Base-by-base conservation (phyloP, 1,139 yeast genomes). In the Hansenula sp. region DNA sequence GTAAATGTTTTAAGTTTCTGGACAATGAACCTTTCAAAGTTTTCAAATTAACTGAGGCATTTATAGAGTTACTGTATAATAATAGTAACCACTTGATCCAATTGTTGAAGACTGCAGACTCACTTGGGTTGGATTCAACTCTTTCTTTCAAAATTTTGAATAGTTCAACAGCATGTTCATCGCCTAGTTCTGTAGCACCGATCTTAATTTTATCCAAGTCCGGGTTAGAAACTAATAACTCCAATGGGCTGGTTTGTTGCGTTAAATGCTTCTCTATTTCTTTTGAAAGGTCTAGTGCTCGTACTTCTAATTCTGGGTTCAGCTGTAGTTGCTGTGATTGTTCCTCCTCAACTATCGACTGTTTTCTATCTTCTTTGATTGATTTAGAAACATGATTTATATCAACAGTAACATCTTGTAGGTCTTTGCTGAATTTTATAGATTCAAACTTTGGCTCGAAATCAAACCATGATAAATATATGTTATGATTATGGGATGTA, bases 1-100 rank as follows among this genome's bases (percentile, higher is more conserved):
- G 93, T 45, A 91, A 67, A n/a, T 85, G 77, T 38, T 77, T 74
- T 1, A 89, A 79, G 48, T 84, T 78, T 47, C 77, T 74, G 33
- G 78, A 68, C 52, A 88, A 70, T 3, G 86, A 76, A 12, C 83
- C 68, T 56, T 83, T 89, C 51, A 88, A 69, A 36, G 79, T 71
- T 17, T 87, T 78, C 47, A 88, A 68, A 42, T 80, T 76, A 40
- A 71, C 63, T 46, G 73, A 66, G 2, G 82, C 70, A 15, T 81
- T 76, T 43, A 84, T 68, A 41, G 72, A 68, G 2, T 87, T 82
- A 13, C 94, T 93, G 59, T 88, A 95, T 37, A 79, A 77, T 36
- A 88, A 77, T 50, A 88, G 69, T 34, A 85, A 74, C 88, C 94
- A 86, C 60, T 89, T 86, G 55, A 90, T 77, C 95, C 97, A 86